Percentiles rank a stretch among this genome's conserved stretches.
Conservation (phyloP, 441 rosid genomes). For the Jatropha multifida region DNA sequence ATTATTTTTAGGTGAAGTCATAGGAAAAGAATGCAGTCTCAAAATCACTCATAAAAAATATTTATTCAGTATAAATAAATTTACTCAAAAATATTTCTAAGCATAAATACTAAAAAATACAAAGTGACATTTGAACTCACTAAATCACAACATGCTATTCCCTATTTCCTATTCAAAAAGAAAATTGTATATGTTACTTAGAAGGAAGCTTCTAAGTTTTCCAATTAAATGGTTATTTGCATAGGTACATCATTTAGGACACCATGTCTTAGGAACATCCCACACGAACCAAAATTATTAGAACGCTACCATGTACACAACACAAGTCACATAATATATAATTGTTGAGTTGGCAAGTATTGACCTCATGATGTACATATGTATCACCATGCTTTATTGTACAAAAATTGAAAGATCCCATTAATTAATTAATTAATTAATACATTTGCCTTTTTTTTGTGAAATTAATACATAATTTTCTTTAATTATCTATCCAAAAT, state of each 20-base stretch:
- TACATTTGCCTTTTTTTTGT: no score
- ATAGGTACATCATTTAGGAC: constrained; percentile 28
- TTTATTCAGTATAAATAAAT: no score
- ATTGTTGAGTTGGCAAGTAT: constrained; percentile 34
- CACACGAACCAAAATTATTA: constrained; percentile 28
- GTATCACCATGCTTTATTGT: not conserved
- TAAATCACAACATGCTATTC: no score
- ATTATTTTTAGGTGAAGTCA: no score
- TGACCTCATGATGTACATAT: constrained; percentile 37
- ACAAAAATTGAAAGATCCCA: not conserved
- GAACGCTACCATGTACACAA: constrained; percentile 2
- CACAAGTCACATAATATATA: constrained; percentile 1
- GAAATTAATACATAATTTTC: no score
- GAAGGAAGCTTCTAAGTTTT: not conserved
- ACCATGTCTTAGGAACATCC: constrained; percentile 25
- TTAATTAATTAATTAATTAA: no score
- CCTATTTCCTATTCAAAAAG: no score
- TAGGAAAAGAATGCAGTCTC: no score
- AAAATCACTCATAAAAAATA: no score
- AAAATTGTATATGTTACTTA: constrained; percentile 6
- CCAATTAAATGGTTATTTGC: not conserved
- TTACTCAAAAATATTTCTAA: no score
- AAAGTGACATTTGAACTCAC: no score
- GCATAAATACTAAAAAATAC: no score
- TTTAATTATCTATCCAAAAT: not conserved